Base-by-base conservation (phyloP, 2,329 filamentous ascomycete genomes). In the Neophaeococcomyces mojaviensis region DNA sequence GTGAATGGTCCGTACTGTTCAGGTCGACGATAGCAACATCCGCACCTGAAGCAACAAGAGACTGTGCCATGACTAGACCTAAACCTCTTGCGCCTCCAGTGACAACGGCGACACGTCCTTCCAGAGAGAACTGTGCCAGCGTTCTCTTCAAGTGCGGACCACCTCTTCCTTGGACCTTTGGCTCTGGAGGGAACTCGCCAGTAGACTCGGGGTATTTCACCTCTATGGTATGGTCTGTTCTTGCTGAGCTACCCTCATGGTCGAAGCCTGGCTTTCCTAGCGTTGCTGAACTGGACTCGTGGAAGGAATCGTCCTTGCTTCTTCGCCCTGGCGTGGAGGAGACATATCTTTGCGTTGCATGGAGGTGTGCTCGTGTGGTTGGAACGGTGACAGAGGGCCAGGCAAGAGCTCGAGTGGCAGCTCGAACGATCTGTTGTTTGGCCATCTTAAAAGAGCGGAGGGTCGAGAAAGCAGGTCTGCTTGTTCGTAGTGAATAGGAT, bases 21-120 rank as follows among this genome's bases (percentile, higher is more conserved):
- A 96, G 73, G 64, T 97, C 90, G 33, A 96, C 88, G 65, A 97
- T 86, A 34, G 90, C 90, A 51, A 96, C 75, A 64, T 94, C 83
- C 8, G 87, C 86, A 43, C 90, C 90, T 44, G 86, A 92, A 44
- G 87, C 82, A 44, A 95, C 85, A 66, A 95, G 79, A 38, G 86
- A 88, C 70, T 95, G 88, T 42, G 84, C 86, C 85, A 97, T 96
- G 57, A 94, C 88, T 50, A 96, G 72, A 32, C 90, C 90, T 48
- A 97, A 68, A 6, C 90, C 90, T 61, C 89, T 77, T 20, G 90
- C 90, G 61, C 89, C 90, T 43, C 90, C 90, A 1, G 90, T 97
- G 32, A 97, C 85, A 33, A 96, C 73, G 38, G 81, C 88, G 7
- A 89, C 85, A 61, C 82, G 84, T 50, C 81, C 85, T 62, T 94